Percentiles rank a stretch among this genome's conserved stretches.
These are phyloP conservation scores for Arachis hypogaea DNA, from an alignment of 306 rosid genomes.

Conservation along the genomic window DNA sequence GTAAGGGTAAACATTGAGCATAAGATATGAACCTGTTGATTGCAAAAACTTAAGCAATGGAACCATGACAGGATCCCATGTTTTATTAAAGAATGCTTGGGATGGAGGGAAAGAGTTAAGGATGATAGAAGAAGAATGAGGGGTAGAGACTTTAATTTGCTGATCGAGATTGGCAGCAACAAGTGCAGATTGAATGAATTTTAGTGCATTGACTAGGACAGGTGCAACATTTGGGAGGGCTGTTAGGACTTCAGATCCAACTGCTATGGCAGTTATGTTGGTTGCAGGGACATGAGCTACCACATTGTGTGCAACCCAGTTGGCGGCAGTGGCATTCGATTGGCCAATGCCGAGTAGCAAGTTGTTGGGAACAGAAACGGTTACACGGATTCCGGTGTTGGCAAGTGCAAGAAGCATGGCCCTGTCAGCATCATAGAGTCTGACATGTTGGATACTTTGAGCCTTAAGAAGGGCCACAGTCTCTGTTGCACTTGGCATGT, in stretches of 20 bases:
- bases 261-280: constrained; percentile 90
- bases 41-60: constrained; percentile 89
- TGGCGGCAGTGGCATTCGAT: constrained; percentile 92
- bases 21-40: constrained; percentile 80
- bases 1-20: constrained; percentile 92
- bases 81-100: constrained; percentile 90
- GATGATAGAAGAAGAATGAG: constrained; percentile 83
- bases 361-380: constrained; percentile 83
- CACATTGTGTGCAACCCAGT: constrained; percentile 88
- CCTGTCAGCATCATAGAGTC: constrained; percentile 83
- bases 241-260: constrained; percentile 89
- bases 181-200: constrained; percentile 91
- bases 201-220: constrained; percentile 75
- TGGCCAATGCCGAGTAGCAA: constrained; percentile 88
- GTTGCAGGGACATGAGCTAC: constrained; percentile 90
- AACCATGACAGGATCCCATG: constrained; percentile 94
- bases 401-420: constrained; percentile 91
- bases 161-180: constrained; percentile 83
- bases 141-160: constrained; percentile 89
- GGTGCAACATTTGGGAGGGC: constrained; percentile 87
- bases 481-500: constrained; percentile 91
- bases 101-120: constrained; percentile 98
- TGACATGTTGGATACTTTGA: constrained; percentile 74
- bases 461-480: constrained; percentile 84
- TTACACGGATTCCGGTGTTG: constrained; percentile 80